phyloP scores from a whole-genome alignment of 176 grass and related monocot species.

The Zea mays region Zm-B73-REFERENCE-NAM-5.0 NC_050102.1:19610001-19610500 shows the following conservation, averaged over 20 bases:
- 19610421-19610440: conserved; percentile 1
- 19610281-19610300: conserved; percentile 68
- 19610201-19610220: background rate
- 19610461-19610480: conserved; percentile 25
- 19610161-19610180: conserved; percentile 20
- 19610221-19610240: conserved; percentile 33
- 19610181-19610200: background rate
- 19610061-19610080: conserved; percentile 82
- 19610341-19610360: conserved; percentile 88
- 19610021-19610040: conserved; percentile 55
- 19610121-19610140: conserved; percentile 3
- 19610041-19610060: conserved; percentile 89
- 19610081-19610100: conserved; percentile 86
- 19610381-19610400: background rate
- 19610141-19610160: background rate
- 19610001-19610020: background rate
- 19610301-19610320: conserved; percentile 81
- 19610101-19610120: conserved; percentile 23
- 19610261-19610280: conserved; percentile 80
- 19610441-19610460: background rate
- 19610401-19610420: background rate
- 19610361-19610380: background rate
- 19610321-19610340: conserved; percentile 84
- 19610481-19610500: conserved; percentile 55
- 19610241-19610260: conserved; percentile 98